These are phyloP conservation scores for Trichosporon asahii DNA, from an alignment of 1,284 basidiomycete genomes.

Conservation along the genomic window DNA sequence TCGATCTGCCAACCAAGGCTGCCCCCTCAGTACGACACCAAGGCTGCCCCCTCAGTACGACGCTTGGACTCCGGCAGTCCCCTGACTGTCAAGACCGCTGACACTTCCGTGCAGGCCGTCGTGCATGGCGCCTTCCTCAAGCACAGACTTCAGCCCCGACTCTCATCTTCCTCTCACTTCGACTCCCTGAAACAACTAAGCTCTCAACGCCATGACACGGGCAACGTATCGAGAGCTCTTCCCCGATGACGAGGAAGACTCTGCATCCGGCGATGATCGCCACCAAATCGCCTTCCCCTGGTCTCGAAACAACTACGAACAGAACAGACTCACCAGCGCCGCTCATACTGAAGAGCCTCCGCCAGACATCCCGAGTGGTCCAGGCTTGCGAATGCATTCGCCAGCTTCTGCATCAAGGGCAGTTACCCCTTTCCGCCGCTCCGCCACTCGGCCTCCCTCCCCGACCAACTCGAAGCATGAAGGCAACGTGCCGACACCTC, in stretches of 20 bases:
- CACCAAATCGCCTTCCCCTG: not conserved
- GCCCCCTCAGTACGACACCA: not conserved
- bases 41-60: not conserved
- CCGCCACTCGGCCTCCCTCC: not conserved
- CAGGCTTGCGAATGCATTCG: not conserved
- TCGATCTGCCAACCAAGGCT: not conserved
- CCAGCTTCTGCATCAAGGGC: too few species aligned
- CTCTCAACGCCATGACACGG: not conserved
- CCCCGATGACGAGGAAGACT: constrained; percentile 5
- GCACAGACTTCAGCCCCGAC: not conserved
- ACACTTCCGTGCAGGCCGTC: not conserved
- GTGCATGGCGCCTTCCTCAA: not conserved
- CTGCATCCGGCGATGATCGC: not conserved
- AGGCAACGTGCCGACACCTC: not conserved
- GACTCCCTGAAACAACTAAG: not conserved
- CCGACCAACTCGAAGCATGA: not conserved
- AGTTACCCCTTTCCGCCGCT: not conserved
- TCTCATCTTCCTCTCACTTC: not conserved
- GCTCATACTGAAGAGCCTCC: not conserved
- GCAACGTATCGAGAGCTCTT: constrained; percentile 5
- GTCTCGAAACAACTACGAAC: not conserved
- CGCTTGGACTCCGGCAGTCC: not conserved
- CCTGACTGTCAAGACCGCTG: not conserved
- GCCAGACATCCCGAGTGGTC: not conserved
- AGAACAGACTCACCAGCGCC: not conserved